Percentiles rank a stretch among this genome's conserved stretches.
Conservation (phyloP, 1,284 basidiomycete genomes). For the Cutaneotrichosporon daszewskae region DNA sequence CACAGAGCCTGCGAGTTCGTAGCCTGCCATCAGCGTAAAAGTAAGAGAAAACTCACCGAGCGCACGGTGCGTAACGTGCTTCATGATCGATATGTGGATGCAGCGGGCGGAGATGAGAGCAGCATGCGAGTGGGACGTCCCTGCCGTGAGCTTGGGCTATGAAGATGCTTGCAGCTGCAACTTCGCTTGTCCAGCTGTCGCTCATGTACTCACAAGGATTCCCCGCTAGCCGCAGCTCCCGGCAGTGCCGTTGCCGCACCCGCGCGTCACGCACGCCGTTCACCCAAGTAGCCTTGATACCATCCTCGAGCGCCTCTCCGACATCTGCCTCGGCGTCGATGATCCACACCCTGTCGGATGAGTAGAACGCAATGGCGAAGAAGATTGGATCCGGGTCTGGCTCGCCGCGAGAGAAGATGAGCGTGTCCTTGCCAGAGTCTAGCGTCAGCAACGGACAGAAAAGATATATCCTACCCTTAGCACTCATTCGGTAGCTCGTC, state of each 20-base stretch:
- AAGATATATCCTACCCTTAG: slow-evolving; percentile 29
- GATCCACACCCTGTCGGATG: slow-evolving; percentile 40
- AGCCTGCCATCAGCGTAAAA: slow-evolving; percentile 12
- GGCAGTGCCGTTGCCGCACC: slow-evolving; percentile 38
- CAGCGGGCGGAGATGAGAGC: slow-evolving; percentile 37
- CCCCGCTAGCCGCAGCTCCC: slow-evolving; percentile 38
- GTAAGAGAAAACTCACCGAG: neutral
- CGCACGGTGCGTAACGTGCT: slow-evolving; percentile 25
- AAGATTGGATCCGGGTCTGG: slow-evolving; percentile 43
- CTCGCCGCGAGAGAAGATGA: slow-evolving; percentile 31
- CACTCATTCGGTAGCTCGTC: slow-evolving; percentile 37
- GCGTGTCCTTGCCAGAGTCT: slow-evolving; percentile 43
- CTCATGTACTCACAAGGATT: slow-evolving; percentile 33
- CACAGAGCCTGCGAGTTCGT: slow-evolving; percentile 37
- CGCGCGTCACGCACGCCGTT: slow-evolving; percentile 40
- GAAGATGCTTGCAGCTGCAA: neutral
- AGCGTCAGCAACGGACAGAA: slow-evolving; percentile 2
- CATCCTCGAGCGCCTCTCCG: slow-evolving; percentile 39
- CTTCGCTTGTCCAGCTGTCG: neutral
- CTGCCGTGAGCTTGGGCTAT: neutral
- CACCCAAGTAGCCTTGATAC: slow-evolving; percentile 38
- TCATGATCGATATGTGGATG: slow-evolving; percentile 42
- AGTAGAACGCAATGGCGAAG: slow-evolving; percentile 41
- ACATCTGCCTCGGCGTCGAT: slow-evolving; percentile 45
- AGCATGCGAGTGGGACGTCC: slow-evolving; percentile 23